phyloP scores from a whole-genome alignment of 768 basidiomycete genomes.

The Daedaleopsis nitida region DNA sequence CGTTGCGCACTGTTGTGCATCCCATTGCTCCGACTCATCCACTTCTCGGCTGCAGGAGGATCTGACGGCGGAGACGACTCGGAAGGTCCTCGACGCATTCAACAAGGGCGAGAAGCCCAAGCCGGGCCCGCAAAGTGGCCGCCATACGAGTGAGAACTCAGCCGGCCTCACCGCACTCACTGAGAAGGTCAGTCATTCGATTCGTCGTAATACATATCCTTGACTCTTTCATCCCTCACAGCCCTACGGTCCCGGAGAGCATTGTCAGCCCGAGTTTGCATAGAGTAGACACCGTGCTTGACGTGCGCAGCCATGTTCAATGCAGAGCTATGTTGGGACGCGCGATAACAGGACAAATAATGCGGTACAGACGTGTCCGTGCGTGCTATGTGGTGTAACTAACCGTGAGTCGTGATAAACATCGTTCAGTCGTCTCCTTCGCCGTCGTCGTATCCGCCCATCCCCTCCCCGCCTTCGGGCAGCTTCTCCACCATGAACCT shows the following conservation, averaged over 20 bases:
- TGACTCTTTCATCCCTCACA: slow-evolving; percentile 33
- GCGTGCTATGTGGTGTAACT: neutral
- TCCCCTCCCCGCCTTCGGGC: slow-evolving; percentile 75
- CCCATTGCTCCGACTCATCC: slow-evolving; percentile 1
- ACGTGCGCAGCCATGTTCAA: neutral
- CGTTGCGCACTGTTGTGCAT: slow-evolving; percentile 31
- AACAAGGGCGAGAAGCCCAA: slow-evolving; percentile 83
- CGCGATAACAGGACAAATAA: neutral
- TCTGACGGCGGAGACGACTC: slow-evolving; percentile 74
- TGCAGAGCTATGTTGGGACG: neutral
- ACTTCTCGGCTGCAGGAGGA: slow-evolving; percentile 63
- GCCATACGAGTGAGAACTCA: slow-evolving; percentile 90
- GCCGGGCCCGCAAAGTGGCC: slow-evolving; percentile 89
- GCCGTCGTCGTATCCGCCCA: slow-evolving; percentile 74
- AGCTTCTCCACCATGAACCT: slow-evolving; percentile 73
- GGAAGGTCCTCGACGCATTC: slow-evolving; percentile 79
- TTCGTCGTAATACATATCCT: slow-evolving; percentile 8
- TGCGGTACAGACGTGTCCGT: neutral
- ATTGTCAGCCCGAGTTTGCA: slow-evolving; percentile 79
- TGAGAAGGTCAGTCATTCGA: slow-evolving; percentile 54
- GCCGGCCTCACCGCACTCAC: slow-evolving; percentile 84
- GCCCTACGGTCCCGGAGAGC: slow-evolving; percentile 95
- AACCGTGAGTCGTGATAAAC: slow-evolving; percentile 1
- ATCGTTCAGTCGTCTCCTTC: slow-evolving; percentile 71
- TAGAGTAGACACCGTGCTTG: slow-evolving; percentile 17